phyloP scores from a whole-genome alignment of 2,329 filamentous ascomycete species.

The Aspergillus phoenicis region DNA sequence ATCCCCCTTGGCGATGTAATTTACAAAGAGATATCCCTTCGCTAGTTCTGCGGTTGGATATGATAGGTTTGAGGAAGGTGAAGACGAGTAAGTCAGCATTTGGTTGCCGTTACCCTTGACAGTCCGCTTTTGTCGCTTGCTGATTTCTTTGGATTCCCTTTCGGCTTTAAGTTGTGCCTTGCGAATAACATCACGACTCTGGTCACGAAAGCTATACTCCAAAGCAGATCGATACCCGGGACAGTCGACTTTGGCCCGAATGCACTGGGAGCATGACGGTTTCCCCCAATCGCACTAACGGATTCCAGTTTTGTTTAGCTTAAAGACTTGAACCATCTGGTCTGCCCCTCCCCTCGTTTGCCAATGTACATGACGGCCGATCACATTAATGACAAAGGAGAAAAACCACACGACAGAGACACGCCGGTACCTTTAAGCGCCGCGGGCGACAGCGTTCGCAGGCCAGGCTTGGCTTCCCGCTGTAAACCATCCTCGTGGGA shows the following conservation, averaged over 20 bases:
- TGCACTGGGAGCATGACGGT: conserved; percentile 5
- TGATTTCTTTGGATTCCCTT: neutral
- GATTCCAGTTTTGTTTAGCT: neutral
- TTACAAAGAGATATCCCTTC: neutral
- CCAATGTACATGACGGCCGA: no score
- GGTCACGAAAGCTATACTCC: conserved; percentile 2
- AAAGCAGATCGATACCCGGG: conserved; percentile 4
- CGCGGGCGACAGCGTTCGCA: conserved; percentile 7
- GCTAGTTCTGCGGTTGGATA: conserved; percentile 2
- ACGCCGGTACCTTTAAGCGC: neutral
- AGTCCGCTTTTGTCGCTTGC: neutral
- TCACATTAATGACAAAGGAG: neutral
- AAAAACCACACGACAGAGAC: neutral
- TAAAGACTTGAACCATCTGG: neutral
- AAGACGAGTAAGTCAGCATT: neutral
- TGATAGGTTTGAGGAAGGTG: neutral
- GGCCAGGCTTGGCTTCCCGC: neutral
- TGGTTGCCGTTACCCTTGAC: neutral
- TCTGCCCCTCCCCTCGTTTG: neutral
- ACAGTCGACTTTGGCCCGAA: conserved; percentile 4
- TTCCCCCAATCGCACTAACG: conserved; percentile 1
- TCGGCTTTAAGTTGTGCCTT: neutral
- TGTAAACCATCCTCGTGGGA: conserved; percentile 1
- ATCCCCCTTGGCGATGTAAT: neutral
- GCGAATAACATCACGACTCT: conserved; percentile 7